Percentiles rank a stretch among this genome's conserved stretches.
These are phyloP conservation scores for Tylopilus plumbeoviolaceoides DNA, from an alignment of 768 basidiomycete species.

Conservation along the genomic window DNA sequence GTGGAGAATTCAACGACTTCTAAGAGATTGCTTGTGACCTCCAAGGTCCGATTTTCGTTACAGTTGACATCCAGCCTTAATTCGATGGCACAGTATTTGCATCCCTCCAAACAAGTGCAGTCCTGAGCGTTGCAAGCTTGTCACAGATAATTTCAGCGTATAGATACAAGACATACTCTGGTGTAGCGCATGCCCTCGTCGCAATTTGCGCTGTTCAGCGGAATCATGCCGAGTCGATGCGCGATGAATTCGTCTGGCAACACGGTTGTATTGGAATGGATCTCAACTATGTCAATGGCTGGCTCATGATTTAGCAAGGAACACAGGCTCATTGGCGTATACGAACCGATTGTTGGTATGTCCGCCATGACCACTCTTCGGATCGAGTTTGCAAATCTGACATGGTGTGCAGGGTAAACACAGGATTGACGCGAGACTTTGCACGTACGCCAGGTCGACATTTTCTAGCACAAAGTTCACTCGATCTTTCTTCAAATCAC, in stretches of 20 bases:
- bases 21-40: slow-evolving; percentile 83
- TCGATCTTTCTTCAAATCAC: slow-evolving; percentile 77
- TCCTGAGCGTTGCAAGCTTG: slow-evolving; percentile 51
- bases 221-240: slow-evolving; percentile 92
- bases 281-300: slow-evolving; percentile 98
- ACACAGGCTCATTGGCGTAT: background rate
- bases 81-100: slow-evolving; percentile 81
- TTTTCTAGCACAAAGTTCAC: slow-evolving; percentile 93
- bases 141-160: background rate
- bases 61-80: slow-evolving; percentile 77
- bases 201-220: slow-evolving; percentile 81
- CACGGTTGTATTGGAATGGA: slow-evolving; percentile 86
- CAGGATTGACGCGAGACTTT: background rate
- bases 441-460: slow-evolving; percentile 88
- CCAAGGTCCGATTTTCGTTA: slow-evolving; percentile 68
- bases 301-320: slow-evolving; percentile 5
- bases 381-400: slow-evolving; percentile 89
- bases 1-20: slow-evolving; percentile 48
- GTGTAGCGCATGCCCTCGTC: slow-evolving; percentile 84
- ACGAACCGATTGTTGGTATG: slow-evolving; percentile 90
- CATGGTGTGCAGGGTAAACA: slow-evolving; percentile 9
- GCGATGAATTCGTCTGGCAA: slow-evolving; percentile 97
- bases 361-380: slow-evolving; percentile 95
- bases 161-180: slow-evolving; percentile 43
- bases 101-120: slow-evolving; percentile 83